These are phyloP conservation scores for Sonneratia caseolaris DNA, from an alignment of 345 rosid species.

Conservation along the genomic window DNA sequence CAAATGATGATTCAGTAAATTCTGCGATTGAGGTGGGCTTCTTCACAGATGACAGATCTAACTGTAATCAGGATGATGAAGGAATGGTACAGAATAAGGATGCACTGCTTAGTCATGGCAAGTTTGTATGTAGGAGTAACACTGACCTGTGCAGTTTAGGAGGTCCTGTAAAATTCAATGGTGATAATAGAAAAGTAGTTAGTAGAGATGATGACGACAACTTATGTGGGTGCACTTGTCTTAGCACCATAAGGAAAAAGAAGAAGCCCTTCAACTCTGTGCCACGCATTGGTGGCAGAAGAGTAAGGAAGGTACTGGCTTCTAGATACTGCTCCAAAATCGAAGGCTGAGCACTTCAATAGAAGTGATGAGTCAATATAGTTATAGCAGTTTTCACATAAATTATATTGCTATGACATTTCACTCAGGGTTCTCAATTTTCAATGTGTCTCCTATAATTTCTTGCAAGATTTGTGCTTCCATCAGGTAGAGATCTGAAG, in stretches of 20 bases:
- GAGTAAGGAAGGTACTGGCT: conserved; percentile 77
- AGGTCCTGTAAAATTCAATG: conserved; percentile 25
- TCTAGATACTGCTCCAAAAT: conserved; percentile 50
- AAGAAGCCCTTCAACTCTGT: conserved; percentile 52
- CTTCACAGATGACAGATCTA: conserved; percentile 9
- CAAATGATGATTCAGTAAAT: conserved; percentile 28
- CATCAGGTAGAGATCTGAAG: conserved; percentile 50
- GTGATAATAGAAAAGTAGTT: conserved; percentile 55
- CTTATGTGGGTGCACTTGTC: conserved; percentile 55
- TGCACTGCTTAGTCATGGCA: conserved; percentile 19
- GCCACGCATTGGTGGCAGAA: conserved; percentile 70
- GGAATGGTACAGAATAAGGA: conserved; percentile 23
- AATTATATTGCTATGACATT: background rate
- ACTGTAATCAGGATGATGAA: conserved; percentile 29
- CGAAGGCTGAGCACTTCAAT: conserved; percentile 35
- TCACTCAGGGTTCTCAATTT: background rate
- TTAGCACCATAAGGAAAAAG: conserved; percentile 20
- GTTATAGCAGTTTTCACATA: background rate
- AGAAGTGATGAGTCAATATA: conserved; percentile 33
- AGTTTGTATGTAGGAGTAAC: conserved; percentile 14
- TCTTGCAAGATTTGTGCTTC: background rate
- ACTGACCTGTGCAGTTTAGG: conserved; percentile 28
- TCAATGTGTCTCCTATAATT: background rate
- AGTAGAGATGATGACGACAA: conserved; percentile 87
- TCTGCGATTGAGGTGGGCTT: conserved; percentile 30